Percentiles rank a stretch among this genome's conserved stretches.
Evolutionary conservation across 371 early-diverging fungal species (phyloP).

Genomic region (Fennellomyces sp.): DNA sequence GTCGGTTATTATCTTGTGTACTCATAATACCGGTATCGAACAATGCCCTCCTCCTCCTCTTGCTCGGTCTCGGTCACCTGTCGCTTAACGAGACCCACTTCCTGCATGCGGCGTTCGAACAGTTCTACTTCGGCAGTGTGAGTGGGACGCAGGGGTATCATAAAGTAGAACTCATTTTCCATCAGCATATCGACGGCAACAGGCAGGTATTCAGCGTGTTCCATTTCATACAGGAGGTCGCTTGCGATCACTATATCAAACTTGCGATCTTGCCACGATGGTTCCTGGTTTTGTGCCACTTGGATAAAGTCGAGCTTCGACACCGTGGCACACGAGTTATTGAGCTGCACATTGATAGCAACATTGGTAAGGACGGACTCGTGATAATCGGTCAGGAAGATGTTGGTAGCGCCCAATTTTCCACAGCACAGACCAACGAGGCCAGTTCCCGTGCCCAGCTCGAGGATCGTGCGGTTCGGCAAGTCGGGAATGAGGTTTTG

Average conservation of each 20-base stretch:
- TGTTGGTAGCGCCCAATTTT: too few species aligned
- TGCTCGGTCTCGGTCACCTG: slow-evolving; percentile 22
- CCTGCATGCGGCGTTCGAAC: slow-evolving; percentile 39
- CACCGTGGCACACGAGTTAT: slow-evolving; percentile 28
- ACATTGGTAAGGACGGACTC: slow-evolving; percentile 48
- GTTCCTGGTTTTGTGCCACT: slow-evolving; percentile 20
- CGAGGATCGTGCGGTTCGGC: slow-evolving; percentile 12
- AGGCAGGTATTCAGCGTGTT: slow-evolving; percentile 51
- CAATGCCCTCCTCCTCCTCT: slow-evolving; percentile 45
- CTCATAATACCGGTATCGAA: slow-evolving; percentile 44
- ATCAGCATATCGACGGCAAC: slow-evolving; percentile 39
- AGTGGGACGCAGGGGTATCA: slow-evolving; percentile 47
- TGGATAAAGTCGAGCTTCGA: slow-evolving; percentile 44
- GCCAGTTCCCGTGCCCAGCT: slow-evolving; percentile 52
- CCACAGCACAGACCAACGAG: slow-evolving; percentile 46
- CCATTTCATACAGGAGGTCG: slow-evolving; percentile 53
- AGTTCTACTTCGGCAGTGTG: slow-evolving; percentile 41
- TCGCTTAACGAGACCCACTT: slow-evolving; percentile 23
- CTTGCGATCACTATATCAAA: slow-evolving; percentile 50
- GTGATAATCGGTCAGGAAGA: slow-evolving; percentile 51
- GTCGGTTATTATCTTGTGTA: too few species aligned
- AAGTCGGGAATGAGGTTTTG: slow-evolving; percentile 40
- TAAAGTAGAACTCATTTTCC: slow-evolving; percentile 46
- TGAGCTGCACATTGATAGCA: slow-evolving; percentile 38
- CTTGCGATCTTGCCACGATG: slow-evolving; percentile 23